Evolutionary conservation across 2,329 filamentous ascomycete species (phyloP), one percentile per base, ranked within the genome.

Genomic region (Nothomitra cinnamomea): DNA sequence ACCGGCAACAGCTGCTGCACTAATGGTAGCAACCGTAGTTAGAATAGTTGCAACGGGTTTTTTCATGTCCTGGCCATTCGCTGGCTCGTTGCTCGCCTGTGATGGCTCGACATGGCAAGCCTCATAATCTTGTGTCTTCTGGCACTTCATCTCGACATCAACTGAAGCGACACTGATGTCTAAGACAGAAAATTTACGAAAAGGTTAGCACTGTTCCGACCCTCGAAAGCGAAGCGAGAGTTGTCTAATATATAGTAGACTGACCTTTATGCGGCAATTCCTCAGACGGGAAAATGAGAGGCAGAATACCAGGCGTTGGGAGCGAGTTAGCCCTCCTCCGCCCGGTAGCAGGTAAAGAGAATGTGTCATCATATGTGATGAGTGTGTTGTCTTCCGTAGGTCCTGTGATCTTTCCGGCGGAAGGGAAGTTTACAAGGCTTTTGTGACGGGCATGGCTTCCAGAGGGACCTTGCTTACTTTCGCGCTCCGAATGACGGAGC

Each of bases 341-440:
- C 13, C 24, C 24, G 13, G 3, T 49, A 19, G 6, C n/a, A 13
- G 24, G 24, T 13, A 32, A 32, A 32, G 4, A 32, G 28, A 32
- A 32, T 10, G 10, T 32, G 28, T 32, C 28, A 4, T 32, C 28
- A 10, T 32, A 32, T 32, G 28, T 32, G 45, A 35, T n/a, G 19
- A 49, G 15, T n/a, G 25, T 10, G 24, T 35, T 22, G 1, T 24
- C 19, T 6, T 17, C 45, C 10, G 6, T 19, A 19, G 24, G 19
- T 24, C 25, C 24, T 21, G n/a, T 13, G 45, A 15, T 49, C 24
- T 35, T 12, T 49, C 45, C 19, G 25, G 19, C 12, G 7, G 65
- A 62, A 2, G 65, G 63, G 54, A 69, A 66, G 32, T 70, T 62
- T 59, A 70, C 65, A 57, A 73, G 62, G 57, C 68, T 70, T 19